These are phyloP conservation scores for Pichia kluyveri DNA, from an alignment of 805 yeast genomes.

Conservation along the genomic window DNA sequence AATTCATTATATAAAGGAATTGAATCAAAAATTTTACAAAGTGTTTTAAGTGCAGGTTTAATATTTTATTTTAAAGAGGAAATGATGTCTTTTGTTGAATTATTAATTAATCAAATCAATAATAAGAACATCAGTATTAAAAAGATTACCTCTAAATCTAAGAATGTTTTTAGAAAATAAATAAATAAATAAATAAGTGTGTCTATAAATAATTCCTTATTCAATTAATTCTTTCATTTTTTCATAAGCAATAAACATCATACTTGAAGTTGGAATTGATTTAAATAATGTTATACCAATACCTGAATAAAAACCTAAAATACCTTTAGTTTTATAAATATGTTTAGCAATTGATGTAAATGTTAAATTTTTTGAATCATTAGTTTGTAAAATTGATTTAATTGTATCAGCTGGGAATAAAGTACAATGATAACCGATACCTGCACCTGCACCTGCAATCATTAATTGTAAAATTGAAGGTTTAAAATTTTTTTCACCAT, in stretches of 20 bases:
- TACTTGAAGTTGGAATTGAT: conserved; percentile 86
- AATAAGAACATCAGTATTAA: not conserved
- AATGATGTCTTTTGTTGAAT: conserved; percentile 30
- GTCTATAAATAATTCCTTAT: not conserved
- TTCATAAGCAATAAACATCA: conserved; percentile 77
- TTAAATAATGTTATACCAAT: conserved; percentile 72
- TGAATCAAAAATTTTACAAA: conserved; percentile 68
- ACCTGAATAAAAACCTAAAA: conserved; percentile 73
- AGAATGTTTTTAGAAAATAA: no score
- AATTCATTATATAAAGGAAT: conserved; percentile 77
- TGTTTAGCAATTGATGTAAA: conserved; percentile 30
- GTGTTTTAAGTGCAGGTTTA: conserved; percentile 83
- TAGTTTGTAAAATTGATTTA: conserved; percentile 76
- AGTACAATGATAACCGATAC: conserved; percentile 69
- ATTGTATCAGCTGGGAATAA: conserved; percentile 87
- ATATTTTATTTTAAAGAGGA: conserved; percentile 87
- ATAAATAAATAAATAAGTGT: not conserved
- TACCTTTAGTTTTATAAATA: conserved; percentile 46
- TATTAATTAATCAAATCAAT: not conserved
- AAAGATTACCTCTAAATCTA: not conserved
- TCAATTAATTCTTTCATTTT: conserved; percentile 32
- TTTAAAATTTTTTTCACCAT: conserved; percentile 18
- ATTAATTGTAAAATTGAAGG: conserved; percentile 44
- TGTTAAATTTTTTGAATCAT: conserved; percentile 15
- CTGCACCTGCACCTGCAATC: conserved; percentile 80